Conservation (phyloP, 2,329 filamentous ascomycete species). For the Parafenestella ontariensis region DNA sequence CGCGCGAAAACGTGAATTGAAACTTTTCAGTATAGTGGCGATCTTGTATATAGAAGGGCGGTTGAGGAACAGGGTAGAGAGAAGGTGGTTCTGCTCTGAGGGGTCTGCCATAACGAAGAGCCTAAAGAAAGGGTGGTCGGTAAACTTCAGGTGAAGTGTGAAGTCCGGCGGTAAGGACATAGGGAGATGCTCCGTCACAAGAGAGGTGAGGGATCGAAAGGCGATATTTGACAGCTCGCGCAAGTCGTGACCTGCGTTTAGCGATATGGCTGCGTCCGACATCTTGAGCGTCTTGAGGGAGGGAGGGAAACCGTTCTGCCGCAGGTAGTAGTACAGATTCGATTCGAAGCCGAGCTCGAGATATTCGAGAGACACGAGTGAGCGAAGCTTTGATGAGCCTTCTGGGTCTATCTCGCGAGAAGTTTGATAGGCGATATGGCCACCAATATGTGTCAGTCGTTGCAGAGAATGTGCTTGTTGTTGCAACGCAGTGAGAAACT, state of each 20-base stretch:
- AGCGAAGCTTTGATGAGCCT: slow-evolving; percentile 28
- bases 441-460: slow-evolving; percentile 37
- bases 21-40: slow-evolving; percentile 28
- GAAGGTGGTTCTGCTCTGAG: slow-evolving; percentile 17
- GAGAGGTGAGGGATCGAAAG: slow-evolving; percentile 21
- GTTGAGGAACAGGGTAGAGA: slow-evolving; percentile 27
- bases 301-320: slow-evolving; percentile 30
- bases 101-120: slow-evolving; percentile 12
- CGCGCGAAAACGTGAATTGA: slow-evolving; percentile 29
- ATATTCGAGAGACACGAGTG: slow-evolving; percentile 31
- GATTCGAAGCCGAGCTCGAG: slow-evolving; percentile 41
- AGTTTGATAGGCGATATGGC: slow-evolving; percentile 19
- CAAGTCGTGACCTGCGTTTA: slow-evolving; percentile 23
- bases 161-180: slow-evolving; percentile 17
- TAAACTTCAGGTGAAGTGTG: slow-evolving; percentile 29
- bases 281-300: slow-evolving; percentile 36
- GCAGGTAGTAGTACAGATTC: slow-evolving; percentile 33
- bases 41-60: slow-evolving; percentile 37
- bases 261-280: slow-evolving; percentile 31
- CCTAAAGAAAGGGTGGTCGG: slow-evolving; percentile 22
- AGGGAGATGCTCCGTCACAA: slow-evolving; percentile 25
- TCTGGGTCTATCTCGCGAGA: slow-evolving; percentile 18
- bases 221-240: slow-evolving; percentile 21
- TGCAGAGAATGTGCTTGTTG: slow-evolving; percentile 43
- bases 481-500: slow-evolving; percentile 38